Percentiles rank a stretch among this genome's conserved stretches.
phyloP scores from a whole-genome alignment of 2,329 filamentous ascomycete genomes.

The Talaromyces sp. region DNA sequence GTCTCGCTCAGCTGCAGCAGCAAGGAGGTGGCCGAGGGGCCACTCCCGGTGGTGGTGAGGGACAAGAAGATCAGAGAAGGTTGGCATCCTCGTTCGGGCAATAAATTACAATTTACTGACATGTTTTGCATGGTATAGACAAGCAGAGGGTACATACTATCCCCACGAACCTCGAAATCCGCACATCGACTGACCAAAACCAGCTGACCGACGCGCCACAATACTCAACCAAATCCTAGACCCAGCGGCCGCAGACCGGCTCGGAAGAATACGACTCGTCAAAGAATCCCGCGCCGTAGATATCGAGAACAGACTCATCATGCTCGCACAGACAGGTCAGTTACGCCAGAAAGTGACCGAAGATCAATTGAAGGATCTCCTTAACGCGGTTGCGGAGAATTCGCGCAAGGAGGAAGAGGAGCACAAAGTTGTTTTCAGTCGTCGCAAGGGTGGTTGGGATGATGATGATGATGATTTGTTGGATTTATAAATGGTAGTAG shows the following conservation, averaged over 20 bases:
- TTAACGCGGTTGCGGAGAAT: constrained; percentile 79
- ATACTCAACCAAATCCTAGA: constrained; percentile 91
- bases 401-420: constrained; percentile 56
- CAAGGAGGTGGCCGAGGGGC: constrained; percentile 51
- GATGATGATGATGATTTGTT: constrained; percentile 67
- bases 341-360: constrained; percentile 84
- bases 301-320: constrained; percentile 89
- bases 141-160: constrained; percentile 13
- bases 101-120: background rate
- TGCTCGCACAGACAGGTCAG: constrained; percentile 84
- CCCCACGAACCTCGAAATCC: background rate
- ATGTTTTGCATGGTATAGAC: background rate
- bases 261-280: constrained; percentile 91
- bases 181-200: background rate
- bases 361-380: constrained; percentile 84
- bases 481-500: constrained; percentile 32
- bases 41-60: constrained; percentile 48
- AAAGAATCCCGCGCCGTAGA: constrained; percentile 87
- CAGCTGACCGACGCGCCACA: constrained; percentile 34
- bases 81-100: constrained; percentile 35
- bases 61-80: constrained; percentile 64
- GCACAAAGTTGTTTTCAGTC: constrained; percentile 80
- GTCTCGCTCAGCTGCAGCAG: constrained; percentile 87
- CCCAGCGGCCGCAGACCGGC: constrained; percentile 86
- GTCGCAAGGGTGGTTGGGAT: constrained; percentile 80